Evolutionary conservation across 257 asterid species (phyloP), one percentile per base, ranked within the genome.

Genomic region (Penstemon eatonii): DNA sequence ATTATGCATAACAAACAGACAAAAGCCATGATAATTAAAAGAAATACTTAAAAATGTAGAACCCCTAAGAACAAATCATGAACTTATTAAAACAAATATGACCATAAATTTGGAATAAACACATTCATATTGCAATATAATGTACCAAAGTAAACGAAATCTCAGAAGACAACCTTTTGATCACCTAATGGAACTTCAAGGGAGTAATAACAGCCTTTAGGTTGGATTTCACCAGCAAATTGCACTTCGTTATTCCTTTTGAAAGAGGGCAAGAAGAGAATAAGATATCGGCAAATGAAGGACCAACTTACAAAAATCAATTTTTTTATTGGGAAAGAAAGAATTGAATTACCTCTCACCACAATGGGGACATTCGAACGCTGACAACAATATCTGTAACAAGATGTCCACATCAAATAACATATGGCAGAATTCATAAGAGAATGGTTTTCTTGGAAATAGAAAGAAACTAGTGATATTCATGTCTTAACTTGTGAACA

Each of bases 341-440:
- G 69, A 45, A 50, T 19, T 6, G 12, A 68, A 49, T 56, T 86
- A 94, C 99, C 97, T 94, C 79, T 94, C 99, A 73, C 86, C 81
- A 72, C 99, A 94, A 81, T 94, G 99, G 5, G 95, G 83, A 76
- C 99, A 94, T 59, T 91, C 99, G 76, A 94, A 91, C 51, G 99
- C 97, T 57, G 99, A 88, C 73, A 94, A 83, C 75, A 91, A 69
- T 75, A 94, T 81, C 99, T 94, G 91, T 51, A 74, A 62, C 71
- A 52, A 39, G 33, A 78, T 18, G 71, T 60, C 33, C 33, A 45
- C 13, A 57, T 8, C 33, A 15, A 49, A 4, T 63, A 9, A 40
- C 61, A 8, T 25, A 25, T 25, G 33, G 33, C 33, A 25, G 33
- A 25, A 25, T 25, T 25, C 33, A 25, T 25, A 25, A 25, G 33